Conservation (phyloP, 169 alveolate species). For the Plasmodium billcollinsi region DNA sequence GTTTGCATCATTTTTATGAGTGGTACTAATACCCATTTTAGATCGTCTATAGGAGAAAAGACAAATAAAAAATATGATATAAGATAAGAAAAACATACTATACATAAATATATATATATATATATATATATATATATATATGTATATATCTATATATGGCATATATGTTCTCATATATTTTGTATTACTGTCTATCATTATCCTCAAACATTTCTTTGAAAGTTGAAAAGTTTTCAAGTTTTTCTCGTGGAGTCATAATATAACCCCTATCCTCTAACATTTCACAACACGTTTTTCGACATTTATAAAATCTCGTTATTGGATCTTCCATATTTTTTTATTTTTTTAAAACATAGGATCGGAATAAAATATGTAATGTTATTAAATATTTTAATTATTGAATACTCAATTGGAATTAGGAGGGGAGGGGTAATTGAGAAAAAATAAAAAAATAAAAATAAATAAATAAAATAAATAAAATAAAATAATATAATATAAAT, state of each 20-base stretch:
- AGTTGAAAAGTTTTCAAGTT: slow-evolving; percentile 87
- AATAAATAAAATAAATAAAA: too few relatives aligned
- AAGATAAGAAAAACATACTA: neutral
- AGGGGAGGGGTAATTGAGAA: too few relatives aligned
- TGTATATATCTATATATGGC: neutral
- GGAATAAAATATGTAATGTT: too few relatives aligned
- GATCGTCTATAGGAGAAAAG: slow-evolving; percentile 84
- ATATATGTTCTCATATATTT: slow-evolving; percentile 5
- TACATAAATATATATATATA: neutral
- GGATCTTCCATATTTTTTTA: slow-evolving; percentile 89
- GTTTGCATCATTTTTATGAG: slow-evolving; percentile 88
- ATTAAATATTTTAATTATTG: too few relatives aligned
- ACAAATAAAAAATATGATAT: neutral
- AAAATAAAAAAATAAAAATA: too few relatives aligned
- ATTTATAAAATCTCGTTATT: slow-evolving; percentile 89
- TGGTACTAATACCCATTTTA: slow-evolving; percentile 89
- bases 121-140: neutral
- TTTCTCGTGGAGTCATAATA: slow-evolving; percentile 89
- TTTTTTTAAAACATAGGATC: neutral
- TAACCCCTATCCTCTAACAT: slow-evolving; percentile 95
- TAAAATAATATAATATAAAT: too few relatives aligned
- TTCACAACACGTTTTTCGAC: slow-evolving; percentile 92
- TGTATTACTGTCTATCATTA: slow-evolving; percentile 82
- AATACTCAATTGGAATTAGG: too few relatives aligned
- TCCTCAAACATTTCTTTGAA: slow-evolving; percentile 89